A percentile compares a stretch with the other conserved stretches of the same genome.
phyloP scores from a whole-genome alignment of 306 rosid genomes.

The Ormosia semicastrata region DNA sequence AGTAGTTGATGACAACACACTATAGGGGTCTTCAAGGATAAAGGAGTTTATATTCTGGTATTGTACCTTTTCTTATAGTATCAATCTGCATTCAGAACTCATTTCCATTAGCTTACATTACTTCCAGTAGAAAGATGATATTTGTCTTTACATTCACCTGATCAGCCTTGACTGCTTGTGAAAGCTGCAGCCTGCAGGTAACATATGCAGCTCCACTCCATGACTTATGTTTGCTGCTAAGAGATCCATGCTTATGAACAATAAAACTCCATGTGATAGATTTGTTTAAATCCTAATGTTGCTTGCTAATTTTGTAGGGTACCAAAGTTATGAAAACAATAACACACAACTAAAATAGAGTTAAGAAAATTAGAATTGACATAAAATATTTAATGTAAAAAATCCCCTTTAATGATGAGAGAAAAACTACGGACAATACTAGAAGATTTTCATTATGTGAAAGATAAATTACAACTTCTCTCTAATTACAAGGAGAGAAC shows the following conservation, averaged over 20 bases:
- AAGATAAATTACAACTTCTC: too few species aligned
- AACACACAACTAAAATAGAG: too few species aligned
- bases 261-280: constrained; percentile 68
- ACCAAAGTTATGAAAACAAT: too few species aligned
- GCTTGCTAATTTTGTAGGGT: too few species aligned
- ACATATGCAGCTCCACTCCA: constrained; percentile 57
- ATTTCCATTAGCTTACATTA: neutral
- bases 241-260: constrained; percentile 40
- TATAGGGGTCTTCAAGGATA: constrained; percentile 67
- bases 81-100: neutral
- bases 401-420: too few species aligned
- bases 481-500: too few species aligned
- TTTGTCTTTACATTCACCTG: neutral
- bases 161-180: neutral
- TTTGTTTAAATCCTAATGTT: constrained; percentile 11
- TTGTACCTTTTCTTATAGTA: neutral
- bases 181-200: constrained; percentile 33
- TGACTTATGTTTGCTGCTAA: constrained; percentile 43
- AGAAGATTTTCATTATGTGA: too few species aligned
- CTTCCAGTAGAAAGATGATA: neutral
- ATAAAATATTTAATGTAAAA: too few species aligned
- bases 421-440: too few species aligned
- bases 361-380: too few species aligned
- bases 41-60: constrained; percentile 64
- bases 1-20: constrained; percentile 56